phyloP scores from a whole-genome alignment of 495 filamentous ascomycete genomes.

The Chaetomium tenue region DNA sequence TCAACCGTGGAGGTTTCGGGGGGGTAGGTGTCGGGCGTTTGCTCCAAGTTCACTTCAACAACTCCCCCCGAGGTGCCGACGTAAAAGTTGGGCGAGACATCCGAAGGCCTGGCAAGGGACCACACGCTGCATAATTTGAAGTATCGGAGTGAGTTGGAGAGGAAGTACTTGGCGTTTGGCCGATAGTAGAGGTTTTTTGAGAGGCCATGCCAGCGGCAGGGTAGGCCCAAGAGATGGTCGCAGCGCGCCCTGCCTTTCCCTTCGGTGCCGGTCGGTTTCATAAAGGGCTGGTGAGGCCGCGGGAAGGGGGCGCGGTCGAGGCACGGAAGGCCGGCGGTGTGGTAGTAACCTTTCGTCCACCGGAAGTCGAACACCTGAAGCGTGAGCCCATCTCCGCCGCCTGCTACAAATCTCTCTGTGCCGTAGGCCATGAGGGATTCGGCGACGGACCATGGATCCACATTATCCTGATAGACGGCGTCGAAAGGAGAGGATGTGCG shows the following conservation, averaged over 20 bases:
- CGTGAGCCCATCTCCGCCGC: slow-evolving; percentile 35
- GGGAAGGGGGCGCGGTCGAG: slow-evolving; percentile 36
- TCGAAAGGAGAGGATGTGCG: slow-evolving; percentile 40
- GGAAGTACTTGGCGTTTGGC: slow-evolving; percentile 45
- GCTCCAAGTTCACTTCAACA: slow-evolving; percentile 37
- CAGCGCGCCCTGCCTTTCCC: slow-evolving; percentile 24
- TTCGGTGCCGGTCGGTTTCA: slow-evolving; percentile 18
- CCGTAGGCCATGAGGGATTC: slow-evolving; percentile 46
- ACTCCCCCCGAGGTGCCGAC: slow-evolving; percentile 43
- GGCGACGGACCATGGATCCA: slow-evolving; percentile 40
- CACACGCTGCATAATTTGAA: slow-evolving; percentile 35
- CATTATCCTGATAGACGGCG: slow-evolving; percentile 46
- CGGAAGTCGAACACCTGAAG: slow-evolving; percentile 52
- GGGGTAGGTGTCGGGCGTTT: slow-evolving; percentile 20
- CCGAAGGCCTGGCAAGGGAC: slow-evolving; percentile 43
- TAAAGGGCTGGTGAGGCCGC: slow-evolving; percentile 35
- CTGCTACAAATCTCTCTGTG: slow-evolving; percentile 44
- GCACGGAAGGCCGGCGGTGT: slow-evolving; percentile 45
- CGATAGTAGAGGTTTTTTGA: slow-evolving; percentile 43
- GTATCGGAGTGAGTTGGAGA: slow-evolving; percentile 24
- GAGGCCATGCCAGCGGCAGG: slow-evolving; percentile 46
- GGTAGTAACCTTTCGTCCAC: slow-evolving; percentile 45
- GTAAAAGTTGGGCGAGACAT: slow-evolving; percentile 45
- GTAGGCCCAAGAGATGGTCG: slow-evolving; percentile 27
- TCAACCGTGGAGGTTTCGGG: slow-evolving; percentile 17